Percentiles rank a stretch among this genome's conserved stretches.
phyloP scores from a whole-genome alignment of 225 moss, liverwort and hornwort species.

The Thuidium tamariscinum region DNA sequence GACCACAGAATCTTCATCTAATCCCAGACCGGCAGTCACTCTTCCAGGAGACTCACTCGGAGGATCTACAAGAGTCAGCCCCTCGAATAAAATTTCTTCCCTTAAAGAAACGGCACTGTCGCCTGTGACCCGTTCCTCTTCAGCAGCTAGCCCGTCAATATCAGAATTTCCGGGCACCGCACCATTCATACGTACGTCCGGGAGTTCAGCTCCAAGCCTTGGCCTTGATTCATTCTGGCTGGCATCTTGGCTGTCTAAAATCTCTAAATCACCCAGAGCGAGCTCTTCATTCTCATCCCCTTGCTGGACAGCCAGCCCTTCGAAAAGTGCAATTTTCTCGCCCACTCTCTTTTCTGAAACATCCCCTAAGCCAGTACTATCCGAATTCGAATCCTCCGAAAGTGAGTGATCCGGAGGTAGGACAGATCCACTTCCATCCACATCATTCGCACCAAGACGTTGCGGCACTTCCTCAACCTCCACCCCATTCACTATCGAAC shows the following conservation, averaged over 20 bases:
- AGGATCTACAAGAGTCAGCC: slow-evolving; percentile 12
- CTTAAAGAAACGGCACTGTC: background rate
- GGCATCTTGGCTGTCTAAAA: background rate
- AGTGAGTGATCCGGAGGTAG: background rate
- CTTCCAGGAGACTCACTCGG: background rate
- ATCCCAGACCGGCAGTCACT: background rate
- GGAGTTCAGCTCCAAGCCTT: slow-evolving; percentile 1
- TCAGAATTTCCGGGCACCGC: background rate
- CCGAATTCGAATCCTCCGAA: background rate
- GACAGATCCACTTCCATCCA: background rate
- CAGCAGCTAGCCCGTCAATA: background rate
- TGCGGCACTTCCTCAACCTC: background rate
- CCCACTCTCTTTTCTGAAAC: slow-evolving; percentile 35
- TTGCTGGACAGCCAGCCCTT: slow-evolving; percentile 14
- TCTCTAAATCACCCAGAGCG: background rate
- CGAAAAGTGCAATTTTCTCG: slow-evolving; percentile 34
- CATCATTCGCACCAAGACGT: background rate
- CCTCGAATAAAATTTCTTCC: slow-evolving; percentile 20
- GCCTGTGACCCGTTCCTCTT: background rate
- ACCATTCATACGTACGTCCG: background rate
- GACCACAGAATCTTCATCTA: background rate
- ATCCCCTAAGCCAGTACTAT: slow-evolving; percentile 10
- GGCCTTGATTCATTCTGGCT: background rate
- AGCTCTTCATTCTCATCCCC: slow-evolving; percentile 23
- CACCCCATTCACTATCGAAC: background rate